phyloP scores from a whole-genome alignment of 768 basidiomycete species.

The Filobasidium floriforme region DNA sequence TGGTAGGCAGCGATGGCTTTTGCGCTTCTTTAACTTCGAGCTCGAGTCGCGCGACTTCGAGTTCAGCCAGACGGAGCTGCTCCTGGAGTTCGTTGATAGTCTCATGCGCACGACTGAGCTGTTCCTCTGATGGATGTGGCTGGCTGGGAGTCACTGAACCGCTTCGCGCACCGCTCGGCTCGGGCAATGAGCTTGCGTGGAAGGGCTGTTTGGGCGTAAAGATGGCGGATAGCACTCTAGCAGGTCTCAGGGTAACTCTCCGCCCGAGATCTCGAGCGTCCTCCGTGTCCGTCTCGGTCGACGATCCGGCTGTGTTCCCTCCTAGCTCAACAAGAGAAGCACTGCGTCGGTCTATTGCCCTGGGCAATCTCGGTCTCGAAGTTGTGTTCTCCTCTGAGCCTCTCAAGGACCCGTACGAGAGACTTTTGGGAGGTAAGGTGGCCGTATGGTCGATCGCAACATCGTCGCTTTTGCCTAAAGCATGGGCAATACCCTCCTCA shows the following conservation, averaged over 20 bases:
- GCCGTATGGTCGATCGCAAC: neutral
- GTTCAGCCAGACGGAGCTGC: neutral
- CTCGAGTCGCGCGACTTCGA: neutral
- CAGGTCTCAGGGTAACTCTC: slow-evolving; percentile 1
- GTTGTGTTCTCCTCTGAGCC: neutral
- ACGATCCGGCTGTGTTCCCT: neutral
- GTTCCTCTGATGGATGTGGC: neutral
- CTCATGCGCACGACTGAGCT: neutral
- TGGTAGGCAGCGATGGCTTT: neutral
- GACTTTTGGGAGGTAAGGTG: neutral
- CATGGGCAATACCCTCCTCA: neutral
- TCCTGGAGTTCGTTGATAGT: neutral
- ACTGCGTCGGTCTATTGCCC: no score
- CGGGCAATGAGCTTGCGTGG: neutral
- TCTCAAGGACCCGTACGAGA: neutral
- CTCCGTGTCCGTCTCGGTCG: neutral
- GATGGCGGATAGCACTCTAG: neutral
- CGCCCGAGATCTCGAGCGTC: neutral
- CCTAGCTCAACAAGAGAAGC: neutral
- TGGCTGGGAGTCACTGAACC: neutral
- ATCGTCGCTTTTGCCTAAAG: neutral
- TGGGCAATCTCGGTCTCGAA: neutral
- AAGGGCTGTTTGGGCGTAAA: neutral
- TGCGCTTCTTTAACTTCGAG: slow-evolving; percentile 1
- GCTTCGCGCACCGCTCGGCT: neutral